phyloP scores from a whole-genome alignment of 768 basidiomycete species.

The Fistulinella prunicolor region DNA sequence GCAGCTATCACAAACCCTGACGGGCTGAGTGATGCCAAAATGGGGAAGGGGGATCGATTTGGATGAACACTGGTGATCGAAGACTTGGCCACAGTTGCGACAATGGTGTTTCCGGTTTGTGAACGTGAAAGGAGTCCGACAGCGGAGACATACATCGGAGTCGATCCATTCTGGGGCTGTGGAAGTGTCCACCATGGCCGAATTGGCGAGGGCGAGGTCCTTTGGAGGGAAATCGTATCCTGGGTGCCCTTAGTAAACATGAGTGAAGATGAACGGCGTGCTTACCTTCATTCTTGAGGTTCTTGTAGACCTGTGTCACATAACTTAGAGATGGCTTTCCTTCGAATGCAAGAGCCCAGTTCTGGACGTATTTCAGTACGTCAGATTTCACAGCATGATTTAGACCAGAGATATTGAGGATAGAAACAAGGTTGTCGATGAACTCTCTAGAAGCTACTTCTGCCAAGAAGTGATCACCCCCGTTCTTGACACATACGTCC shows the following conservation, averaged over 20 bases:
- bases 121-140: conserved; percentile 86
- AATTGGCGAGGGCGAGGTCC: conserved; percentile 62
- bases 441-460: conserved; percentile 90
- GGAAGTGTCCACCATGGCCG: conserved; percentile 87
- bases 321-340: conserved; percentile 72
- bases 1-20: conserved; percentile 92
- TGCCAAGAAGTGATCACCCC: conserved; percentile 84
- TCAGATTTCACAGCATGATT: conserved; percentile 82
- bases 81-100: conserved; percentile 95
- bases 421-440: conserved; percentile 88
- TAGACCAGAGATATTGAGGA: conserved; percentile 72
- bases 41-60: conserved; percentile 83
- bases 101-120: conserved; percentile 99
- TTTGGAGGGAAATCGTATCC: conserved; percentile 86
- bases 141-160: conserved; percentile 90
- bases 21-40: conserved; percentile 89
- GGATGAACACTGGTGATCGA: conserved; percentile 90
- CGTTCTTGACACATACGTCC: conserved; percentile 95
- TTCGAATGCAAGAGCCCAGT: conserved; percentile 90
- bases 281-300: conserved; percentile 71
- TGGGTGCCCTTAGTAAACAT: conserved; percentile 26
- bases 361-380: conserved; percentile 80
- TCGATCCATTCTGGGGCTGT: conserved; percentile 98
- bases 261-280: not conserved
- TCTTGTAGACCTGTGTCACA: conserved; percentile 77